A percentile compares a stretch with the other conserved stretches of the same genome.
Conservation (phyloP, 148 eudicot genomes). For the Linanthus parryae region DNA sequence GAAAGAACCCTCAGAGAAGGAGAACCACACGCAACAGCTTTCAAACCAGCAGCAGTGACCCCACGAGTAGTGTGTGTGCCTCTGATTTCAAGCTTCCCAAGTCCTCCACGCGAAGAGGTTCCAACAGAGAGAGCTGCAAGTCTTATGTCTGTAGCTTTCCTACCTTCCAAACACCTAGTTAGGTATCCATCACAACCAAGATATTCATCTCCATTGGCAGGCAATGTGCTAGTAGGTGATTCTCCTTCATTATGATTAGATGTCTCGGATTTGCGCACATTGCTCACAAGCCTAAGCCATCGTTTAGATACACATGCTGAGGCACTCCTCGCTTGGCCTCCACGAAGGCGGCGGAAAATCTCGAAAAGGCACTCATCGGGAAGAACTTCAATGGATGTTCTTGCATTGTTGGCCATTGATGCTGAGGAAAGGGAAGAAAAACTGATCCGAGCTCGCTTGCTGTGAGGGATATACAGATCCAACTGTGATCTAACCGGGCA, state of each 20-base stretch:
- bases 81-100: conserved; percentile 70
- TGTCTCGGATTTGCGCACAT: conserved; percentile 45
- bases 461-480: conserved; percentile 40
- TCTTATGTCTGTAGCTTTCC: conserved; percentile 74
- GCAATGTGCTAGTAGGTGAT: conserved; percentile 15
- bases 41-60: conserved; percentile 58
- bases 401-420: conserved; percentile 20
- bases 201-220: conserved; percentile 25
- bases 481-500: conserved; percentile 32
- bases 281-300: conserved; percentile 61
- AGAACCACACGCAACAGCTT: conserved; percentile 67
- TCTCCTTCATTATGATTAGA: neutral
- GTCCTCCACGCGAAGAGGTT: conserved; percentile 70
- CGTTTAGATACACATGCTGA: conserved; percentile 83
- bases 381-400: conserved; percentile 45
- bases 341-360: conserved; percentile 65
- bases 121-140: conserved; percentile 83
- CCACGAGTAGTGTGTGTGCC: conserved; percentile 49
- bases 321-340: conserved; percentile 52
- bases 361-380: conserved; percentile 87
- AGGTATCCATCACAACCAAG: conserved; percentile 28
- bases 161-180: conserved; percentile 74
- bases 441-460: conserved; percentile 46
- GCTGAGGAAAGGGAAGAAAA: conserved; percentile 31
- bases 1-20: conserved; percentile 66